phyloP scores from a whole-genome alignment of 305 asterid genomes.

The Fraxinus greggii region DNA sequence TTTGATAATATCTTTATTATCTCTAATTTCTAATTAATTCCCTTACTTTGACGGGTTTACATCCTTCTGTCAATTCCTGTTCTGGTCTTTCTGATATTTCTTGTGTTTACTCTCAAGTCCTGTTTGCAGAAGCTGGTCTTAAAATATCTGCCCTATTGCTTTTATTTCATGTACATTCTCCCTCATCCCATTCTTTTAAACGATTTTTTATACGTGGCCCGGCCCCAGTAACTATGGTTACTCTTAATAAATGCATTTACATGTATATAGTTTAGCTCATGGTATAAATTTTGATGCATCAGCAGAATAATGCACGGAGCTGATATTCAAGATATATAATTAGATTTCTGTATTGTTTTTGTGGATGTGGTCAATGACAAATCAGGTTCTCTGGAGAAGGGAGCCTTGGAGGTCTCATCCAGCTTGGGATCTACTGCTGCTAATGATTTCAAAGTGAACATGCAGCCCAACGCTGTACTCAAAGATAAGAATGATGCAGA shows the following conservation, averaged over 20 bases:
- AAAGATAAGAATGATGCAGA: constrained; percentile 24
- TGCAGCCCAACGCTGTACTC: constrained; percentile 17
- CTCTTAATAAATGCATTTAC: neutral
- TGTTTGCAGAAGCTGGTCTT: neutral
- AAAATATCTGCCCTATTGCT: neutral
- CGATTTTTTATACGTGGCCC: neutral
- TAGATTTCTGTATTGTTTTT: neutral
- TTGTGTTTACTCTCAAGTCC: neutral
- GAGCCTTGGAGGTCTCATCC: constrained; percentile 21
- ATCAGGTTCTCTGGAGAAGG: constrained; percentile 28
- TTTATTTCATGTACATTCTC: neutral
- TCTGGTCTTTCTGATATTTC: neutral
- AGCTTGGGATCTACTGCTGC: constrained; percentile 17
- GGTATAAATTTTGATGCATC: neutral
- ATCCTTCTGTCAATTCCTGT: neutral
- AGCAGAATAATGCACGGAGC: neutral
- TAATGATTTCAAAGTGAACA: constrained; percentile 19
- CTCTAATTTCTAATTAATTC: neutral
- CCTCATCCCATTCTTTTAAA: neutral
- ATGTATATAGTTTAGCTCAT: neutral
- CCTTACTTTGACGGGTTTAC: neutral
- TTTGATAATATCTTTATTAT: neutral
- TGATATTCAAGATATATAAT: neutral
- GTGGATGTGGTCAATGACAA: constrained; percentile 2
- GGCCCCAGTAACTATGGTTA: neutral